These are phyloP conservation scores for Pythium plurisporium DNA, from an alignment of 352 stramenopile genomes.

Conservation along the genomic window DNA sequence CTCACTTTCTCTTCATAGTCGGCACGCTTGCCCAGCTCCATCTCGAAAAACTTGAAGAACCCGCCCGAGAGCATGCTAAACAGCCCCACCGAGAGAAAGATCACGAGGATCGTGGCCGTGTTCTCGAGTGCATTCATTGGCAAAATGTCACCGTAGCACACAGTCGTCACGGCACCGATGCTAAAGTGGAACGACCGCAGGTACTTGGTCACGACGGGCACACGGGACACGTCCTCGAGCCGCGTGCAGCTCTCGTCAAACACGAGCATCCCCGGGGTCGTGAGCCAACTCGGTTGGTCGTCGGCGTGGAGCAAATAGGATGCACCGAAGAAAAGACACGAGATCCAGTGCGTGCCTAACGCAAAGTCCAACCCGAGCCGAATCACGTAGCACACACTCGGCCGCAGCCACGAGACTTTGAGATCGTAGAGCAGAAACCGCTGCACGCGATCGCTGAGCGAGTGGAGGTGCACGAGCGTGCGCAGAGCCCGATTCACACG, in stretches of 20 bases:
- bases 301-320: slow-evolving; percentile 40
- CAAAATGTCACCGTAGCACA: slow-evolving; percentile 39
- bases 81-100: slow-evolving; percentile 35
- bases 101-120: slow-evolving; percentile 25
- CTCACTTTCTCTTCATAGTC: slow-evolving; percentile 46
- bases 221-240: slow-evolving; percentile 19
- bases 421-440: slow-evolving; percentile 54
- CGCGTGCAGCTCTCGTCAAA: slow-evolving; percentile 16
- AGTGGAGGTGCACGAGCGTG: slow-evolving; percentile 36
- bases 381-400: slow-evolving; percentile 32
- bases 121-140: slow-evolving; percentile 36
- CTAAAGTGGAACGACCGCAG: slow-evolving; percentile 35
- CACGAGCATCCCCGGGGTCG: slow-evolving; percentile 36
- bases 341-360: slow-evolving; percentile 26
- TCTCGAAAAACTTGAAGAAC: slow-evolving; percentile 46
- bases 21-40: slow-evolving; percentile 36
- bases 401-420: slow-evolving; percentile 22
- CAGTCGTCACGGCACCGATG: slow-evolving; percentile 34
- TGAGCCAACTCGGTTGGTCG: slow-evolving; percentile 43
- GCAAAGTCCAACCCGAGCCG: slow-evolving; percentile 32
- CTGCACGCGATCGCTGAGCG: slow-evolving; percentile 42
- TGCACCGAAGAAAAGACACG: slow-evolving; percentile 37
- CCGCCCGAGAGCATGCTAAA: slow-evolving; percentile 43
- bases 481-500: slow-evolving; percentile 53
- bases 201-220: slow-evolving; percentile 26